Conservation (phyloP, 257 asterid genomes). For the Petunia secreta region DNA sequence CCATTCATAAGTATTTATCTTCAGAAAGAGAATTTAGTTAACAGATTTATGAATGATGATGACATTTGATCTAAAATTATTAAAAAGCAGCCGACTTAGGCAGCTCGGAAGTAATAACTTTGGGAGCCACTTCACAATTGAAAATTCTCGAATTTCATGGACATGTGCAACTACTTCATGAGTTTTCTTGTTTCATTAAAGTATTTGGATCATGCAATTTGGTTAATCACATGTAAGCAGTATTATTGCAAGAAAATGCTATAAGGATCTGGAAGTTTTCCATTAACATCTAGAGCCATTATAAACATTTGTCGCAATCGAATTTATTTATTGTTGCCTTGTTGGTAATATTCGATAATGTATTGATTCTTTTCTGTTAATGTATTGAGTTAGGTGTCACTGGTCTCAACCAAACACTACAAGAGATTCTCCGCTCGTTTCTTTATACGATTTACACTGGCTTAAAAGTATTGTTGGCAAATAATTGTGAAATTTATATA, state of each 20-base stretch:
- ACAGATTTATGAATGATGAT: neutral
- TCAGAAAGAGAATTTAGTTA: conserved; percentile 16
- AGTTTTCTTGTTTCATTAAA: conserved; percentile 7
- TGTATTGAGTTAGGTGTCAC: too few relatives aligned
- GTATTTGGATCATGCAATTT: neutral
- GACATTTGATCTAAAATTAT: neutral
- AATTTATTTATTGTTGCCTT: neutral
- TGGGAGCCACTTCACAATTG: neutral
- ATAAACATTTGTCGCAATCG: too few relatives aligned
- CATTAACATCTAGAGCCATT: neutral
- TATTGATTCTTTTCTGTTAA: too few relatives aligned
- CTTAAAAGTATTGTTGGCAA: too few relatives aligned
- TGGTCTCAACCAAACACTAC: too few relatives aligned
- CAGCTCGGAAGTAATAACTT: neutral
- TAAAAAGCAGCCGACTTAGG: conserved; percentile 15
- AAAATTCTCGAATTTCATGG: neutral
- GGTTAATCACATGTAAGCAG: neutral
- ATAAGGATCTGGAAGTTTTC: neutral
- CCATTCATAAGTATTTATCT: conserved; percentile 3
- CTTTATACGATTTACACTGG: too few relatives aligned
- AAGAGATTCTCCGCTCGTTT: too few relatives aligned
- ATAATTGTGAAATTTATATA: too few relatives aligned
- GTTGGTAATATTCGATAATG: too few relatives aligned
- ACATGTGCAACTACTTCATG: neutral
- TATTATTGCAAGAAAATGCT: neutral